A percentile compares a stretch with the other conserved stretches of the same genome.
phyloP scores from a whole-genome alignment of 1,284 basidiomycete species.

The Leccinum subrobustum region DNA sequence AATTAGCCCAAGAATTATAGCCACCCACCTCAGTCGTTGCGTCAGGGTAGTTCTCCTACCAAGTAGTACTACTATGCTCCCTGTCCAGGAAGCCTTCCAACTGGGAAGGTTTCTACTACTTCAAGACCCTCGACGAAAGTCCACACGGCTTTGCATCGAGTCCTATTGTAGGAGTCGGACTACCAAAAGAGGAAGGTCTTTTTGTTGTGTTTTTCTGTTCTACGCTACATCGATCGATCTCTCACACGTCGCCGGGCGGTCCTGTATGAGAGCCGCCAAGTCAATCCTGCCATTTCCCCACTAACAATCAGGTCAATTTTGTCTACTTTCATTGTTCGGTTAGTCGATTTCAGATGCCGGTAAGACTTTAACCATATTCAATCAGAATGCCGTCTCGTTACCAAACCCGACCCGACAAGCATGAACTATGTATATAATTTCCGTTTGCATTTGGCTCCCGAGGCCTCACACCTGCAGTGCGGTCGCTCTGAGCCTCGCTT shows the following conservation, averaged over 20 bases:
- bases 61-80: too few species aligned
- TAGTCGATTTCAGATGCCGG: neutral
- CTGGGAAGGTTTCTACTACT: too few species aligned
- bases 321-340: neutral
- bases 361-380: neutral
- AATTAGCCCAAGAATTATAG: neutral
- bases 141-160: too few species aligned
- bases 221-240: too few species aligned
- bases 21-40: too few species aligned
- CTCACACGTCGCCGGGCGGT: neutral
- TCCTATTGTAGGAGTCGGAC: too few species aligned
- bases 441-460: neutral
- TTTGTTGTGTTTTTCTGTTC: too few species aligned
- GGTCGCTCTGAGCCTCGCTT: neutral
- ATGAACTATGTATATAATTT: neutral
- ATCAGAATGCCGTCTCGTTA: neutral
- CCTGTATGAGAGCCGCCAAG: neutral
- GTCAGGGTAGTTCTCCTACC: too few species aligned
- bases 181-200: too few species aligned
- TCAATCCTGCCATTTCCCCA: neutral
- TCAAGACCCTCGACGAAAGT: too few species aligned
- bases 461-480: neutral
- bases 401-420: neutral
- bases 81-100: too few species aligned
- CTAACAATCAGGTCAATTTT: neutral